Base-by-base conservation (phyloP, 1,284 basidiomycete species). In the Ustilago loliicola region DNA sequence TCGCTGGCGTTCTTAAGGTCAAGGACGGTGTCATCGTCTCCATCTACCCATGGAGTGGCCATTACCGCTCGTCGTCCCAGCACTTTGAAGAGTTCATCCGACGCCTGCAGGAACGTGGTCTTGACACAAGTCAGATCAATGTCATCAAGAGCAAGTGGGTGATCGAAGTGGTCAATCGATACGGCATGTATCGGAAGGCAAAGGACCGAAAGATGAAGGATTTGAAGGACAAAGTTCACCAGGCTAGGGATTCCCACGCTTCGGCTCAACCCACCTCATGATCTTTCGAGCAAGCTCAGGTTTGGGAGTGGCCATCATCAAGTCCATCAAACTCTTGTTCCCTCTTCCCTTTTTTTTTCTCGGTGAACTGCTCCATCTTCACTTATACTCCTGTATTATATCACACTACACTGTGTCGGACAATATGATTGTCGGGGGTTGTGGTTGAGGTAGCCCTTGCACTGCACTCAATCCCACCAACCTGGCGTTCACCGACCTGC, bases 21-120 rank as follows among this genome's bases (percentile, higher is more conserved):
- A 71, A 79, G 29, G 72, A 81, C 30, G 79, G 79, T 21, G 63
- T 73, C 30, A 78, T 80, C 32, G 73, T 72, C 11, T 79, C 77
- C 36, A 75, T 80, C 42, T 79, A 72, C 27, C 79, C 79, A 1
- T 78, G 74, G 62, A 73, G 70, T 32, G 79, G 79, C 36, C 79
- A 80, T 61, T 80, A 80, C 30, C 72, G 79, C 30, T 73, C 72
- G 2, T 74, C 72, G 3, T 66, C 77, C 0, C 69, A 75, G 23
- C 79, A 80, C 36, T 80, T 80, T 40, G 72, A 78, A 52, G 77
- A 76, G 50, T 77, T 80, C 25, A 62, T 80, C 13, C 38, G 59
- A 6, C 53, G 72, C 1, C 53, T 80, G 17, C 77, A 76, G 36
- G 56, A 69, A 25, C 62, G 68, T 3, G 77, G 70, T 2, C 70